Base-by-base conservation (phyloP, 352 stramenopile species). In the Phytophthora pisi region DNA sequence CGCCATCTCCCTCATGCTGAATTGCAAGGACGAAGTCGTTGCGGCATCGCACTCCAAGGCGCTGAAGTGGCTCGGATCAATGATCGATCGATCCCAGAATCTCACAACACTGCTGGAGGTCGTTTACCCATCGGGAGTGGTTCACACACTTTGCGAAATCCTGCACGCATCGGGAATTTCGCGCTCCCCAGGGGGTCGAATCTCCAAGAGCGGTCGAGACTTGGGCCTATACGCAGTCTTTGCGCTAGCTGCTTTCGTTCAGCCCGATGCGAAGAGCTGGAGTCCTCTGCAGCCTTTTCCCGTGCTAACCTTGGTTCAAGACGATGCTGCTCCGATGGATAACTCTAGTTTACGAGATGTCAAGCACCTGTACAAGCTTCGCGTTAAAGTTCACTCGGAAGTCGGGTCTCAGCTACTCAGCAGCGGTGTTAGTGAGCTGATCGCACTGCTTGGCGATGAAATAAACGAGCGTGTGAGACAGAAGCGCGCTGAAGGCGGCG, bases 21-120 rank as follows among this genome's bases (percentile, higher is more conserved):
- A 70, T 15, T 74, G 76, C 18, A 77, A 77, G 38, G 59, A 71
- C 3, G 51, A 58, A 1, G 45, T 66, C 6, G 53, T 88, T 1
- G 62, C 64, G 13, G 64, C 47, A 3, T 75, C 69, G 15, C 78
- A 86, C 28, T 85, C 79, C 0, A 89, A 91, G 59, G 72, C 70
- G 0, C 68, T 95, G 6, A 95, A 95, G 47, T 95, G 88, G 88
- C 66, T 95, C 0, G 88, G 88, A 18, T 84, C 75, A 6, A 91
- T 92, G 77, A 76, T 93, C 3, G 82, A 92, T 74, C 70, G 74
- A 16, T 88, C 86, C 0, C 70, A 66, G 10, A 72, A 89, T 62
- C 43, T 94, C 6, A 84, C 77, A 0, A 66, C 72, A 15, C 64
- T 92, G 4, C 51, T 94, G 6, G 80, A 91, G 53, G 71, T 91